A percentile compares a stretch with the other conserved stretches of the same genome.
Evolutionary conservation across 2,329 filamentous ascomycete genomes (phyloP).

Genomic region (Apiospora arundinis): DNA sequence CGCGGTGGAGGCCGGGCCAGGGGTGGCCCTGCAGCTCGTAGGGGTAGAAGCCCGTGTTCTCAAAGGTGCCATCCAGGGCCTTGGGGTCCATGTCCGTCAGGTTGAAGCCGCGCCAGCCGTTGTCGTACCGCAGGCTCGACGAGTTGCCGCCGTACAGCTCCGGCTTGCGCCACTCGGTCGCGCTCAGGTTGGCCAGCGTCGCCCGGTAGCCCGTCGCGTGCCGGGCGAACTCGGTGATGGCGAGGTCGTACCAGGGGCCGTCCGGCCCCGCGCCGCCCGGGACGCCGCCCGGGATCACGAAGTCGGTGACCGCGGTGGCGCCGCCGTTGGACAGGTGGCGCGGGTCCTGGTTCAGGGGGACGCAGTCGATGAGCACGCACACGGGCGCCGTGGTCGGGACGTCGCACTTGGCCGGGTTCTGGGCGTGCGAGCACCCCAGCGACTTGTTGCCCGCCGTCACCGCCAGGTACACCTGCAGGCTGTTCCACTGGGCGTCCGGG

Average conservation of each 20-base stretch:
- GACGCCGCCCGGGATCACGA: not conserved
- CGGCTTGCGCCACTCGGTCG: constrained; percentile 19
- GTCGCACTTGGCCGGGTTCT: constrained; percentile 6
- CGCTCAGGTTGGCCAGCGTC: constrained; percentile 18
- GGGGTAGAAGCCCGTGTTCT: constrained; percentile 22
- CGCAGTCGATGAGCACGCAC: constrained; percentile 27
- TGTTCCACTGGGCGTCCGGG: constrained; percentile 21
- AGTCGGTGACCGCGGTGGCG: constrained; percentile 8
- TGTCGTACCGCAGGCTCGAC: constrained; percentile 24
- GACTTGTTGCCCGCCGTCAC: not conserved
- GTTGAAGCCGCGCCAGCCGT: constrained; percentile 24
- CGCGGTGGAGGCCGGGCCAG: constrained; percentile 19
- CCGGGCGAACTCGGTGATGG: constrained; percentile 22
- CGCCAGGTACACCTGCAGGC: constrained; percentile 20
- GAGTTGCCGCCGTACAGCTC: not conserved
- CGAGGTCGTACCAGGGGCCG: constrained; percentile 24
- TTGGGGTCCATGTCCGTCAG: constrained; percentile 14
- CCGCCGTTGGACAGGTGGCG: constrained; percentile 19
- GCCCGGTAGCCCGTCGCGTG: not conserved
- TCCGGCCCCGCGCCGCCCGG: constrained; percentile 22
- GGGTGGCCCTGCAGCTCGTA: constrained; percentile 19
- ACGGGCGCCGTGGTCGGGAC: constrained; percentile 21
- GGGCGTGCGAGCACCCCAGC: not conserved
- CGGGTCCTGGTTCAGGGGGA: constrained; percentile 22
- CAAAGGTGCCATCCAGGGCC: not conserved